These are phyloP conservation scores for Pestalotiopsis sp. DNA, from an alignment of 2,329 filamentous ascomycete genomes.

Conservation along the genomic window DNA sequence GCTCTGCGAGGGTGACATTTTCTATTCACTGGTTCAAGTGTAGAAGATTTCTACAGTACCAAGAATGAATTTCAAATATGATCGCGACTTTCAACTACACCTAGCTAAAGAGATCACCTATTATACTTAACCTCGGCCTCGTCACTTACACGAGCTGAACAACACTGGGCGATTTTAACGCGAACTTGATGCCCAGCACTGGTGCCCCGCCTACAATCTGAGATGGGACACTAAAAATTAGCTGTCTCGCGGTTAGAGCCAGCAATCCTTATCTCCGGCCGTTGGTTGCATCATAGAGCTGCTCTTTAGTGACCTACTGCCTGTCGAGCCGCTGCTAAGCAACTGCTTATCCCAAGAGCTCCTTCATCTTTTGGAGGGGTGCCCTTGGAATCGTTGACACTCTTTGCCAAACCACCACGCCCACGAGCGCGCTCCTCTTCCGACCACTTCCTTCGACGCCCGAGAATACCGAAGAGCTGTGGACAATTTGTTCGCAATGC, in stretches of 20 bases:
- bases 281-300: slow-evolving; percentile 12
- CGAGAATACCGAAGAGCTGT: not conserved
- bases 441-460: not conserved
- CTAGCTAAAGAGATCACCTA: no score
- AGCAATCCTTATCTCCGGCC: slow-evolving; percentile 6
- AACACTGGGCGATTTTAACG: no score
- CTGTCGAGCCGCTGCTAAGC: not conserved
- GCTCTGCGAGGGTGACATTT: no score
- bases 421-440: not conserved
- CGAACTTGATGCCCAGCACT: no score
- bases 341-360: slow-evolving; percentile 10
- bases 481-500: slow-evolving; percentile 20
- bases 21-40: no score
- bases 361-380: slow-evolving; percentile 3
- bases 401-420: not conserved
- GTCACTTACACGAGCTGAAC: no score
- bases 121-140: no score
- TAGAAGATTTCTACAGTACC: no score
- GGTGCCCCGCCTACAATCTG: no score
- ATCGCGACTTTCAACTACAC: no score
- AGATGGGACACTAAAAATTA: no score
- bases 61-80: no score
- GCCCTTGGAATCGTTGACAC: not conserved
- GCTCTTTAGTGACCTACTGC: not conserved
- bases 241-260: not conserved